Evolutionary conservation across 257 asterid species (phyloP).

Genomic region (Nicotiana attenuata): DNA sequence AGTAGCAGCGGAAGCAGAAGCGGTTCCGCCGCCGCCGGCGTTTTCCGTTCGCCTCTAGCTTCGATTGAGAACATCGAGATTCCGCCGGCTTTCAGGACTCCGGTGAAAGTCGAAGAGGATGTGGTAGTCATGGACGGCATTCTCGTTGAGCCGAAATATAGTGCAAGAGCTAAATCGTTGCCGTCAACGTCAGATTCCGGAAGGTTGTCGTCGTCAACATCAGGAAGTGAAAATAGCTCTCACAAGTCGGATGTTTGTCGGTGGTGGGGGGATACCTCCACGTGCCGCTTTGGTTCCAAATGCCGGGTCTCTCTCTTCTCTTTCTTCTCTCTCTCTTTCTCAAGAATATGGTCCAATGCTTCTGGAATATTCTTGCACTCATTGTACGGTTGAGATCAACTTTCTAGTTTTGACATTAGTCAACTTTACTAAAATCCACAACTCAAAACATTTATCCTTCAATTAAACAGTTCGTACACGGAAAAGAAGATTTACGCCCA

Average conservation of each 20-base stretch:
- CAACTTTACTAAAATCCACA: not conserved
- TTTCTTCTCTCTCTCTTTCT: constrained; percentile 10
- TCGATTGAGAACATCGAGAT: constrained; percentile 18
- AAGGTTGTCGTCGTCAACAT: constrained; percentile 19
- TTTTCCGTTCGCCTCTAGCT: constrained; percentile 9
- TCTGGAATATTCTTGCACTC: not conserved
- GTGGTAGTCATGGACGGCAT: constrained; percentile 80
- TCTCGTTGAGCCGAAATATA: constrained; percentile 35
- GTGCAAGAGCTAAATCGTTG: constrained; percentile 24
- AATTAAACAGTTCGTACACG: constrained; percentile 49
- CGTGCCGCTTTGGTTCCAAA: constrained; percentile 48
- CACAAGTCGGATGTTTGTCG: constrained; percentile 32
- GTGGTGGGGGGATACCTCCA: constrained; percentile 37
- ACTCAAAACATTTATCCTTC: not conserved
- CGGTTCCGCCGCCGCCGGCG: not conserved
- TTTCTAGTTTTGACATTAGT: constrained; percentile 1
- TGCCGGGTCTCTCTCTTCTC: constrained; percentile 46
- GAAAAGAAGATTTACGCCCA: constrained; percentile 50
- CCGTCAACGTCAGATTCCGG: constrained; percentile 27
- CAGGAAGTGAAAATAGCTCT: constrained; percentile 29
- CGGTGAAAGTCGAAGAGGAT: constrained; percentile 67
- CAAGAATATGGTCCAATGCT: constrained; percentile 14
- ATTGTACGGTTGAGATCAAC: constrained; percentile 17
- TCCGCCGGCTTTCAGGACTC: constrained; percentile 26
- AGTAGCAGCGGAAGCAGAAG: constrained; percentile 1